These are phyloP conservation scores for Crithidia thermophila DNA, from an alignment of 208 protist genomes.

Conservation along the genomic window DNA sequence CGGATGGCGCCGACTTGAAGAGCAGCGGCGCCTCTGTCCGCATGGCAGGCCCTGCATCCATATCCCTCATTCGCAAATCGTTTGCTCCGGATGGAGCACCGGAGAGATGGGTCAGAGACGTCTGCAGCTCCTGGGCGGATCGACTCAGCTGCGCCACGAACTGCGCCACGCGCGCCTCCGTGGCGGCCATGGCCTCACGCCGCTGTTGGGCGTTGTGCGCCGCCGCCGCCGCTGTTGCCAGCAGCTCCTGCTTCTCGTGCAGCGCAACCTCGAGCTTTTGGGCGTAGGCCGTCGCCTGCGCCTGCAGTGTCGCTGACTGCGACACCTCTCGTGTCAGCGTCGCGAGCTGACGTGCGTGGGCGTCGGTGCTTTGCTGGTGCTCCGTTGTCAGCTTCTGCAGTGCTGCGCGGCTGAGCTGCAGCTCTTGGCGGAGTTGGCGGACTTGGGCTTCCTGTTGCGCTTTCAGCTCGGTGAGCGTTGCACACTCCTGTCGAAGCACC, in stretches of 20 bases:
- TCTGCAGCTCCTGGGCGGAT: constrained; percentile 16
- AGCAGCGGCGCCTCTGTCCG: too few relatives aligned
- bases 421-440: not conserved
- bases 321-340: constrained; percentile 13
- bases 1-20: not conserved
- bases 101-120: not conserved
- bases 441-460: not conserved
- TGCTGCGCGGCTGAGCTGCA: not conserved
- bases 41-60: too few relatives aligned
- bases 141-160: constrained; percentile 16
- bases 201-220: not conserved
- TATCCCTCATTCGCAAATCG: too few relatives aligned
- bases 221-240: not conserved
- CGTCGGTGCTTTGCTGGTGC: not conserved
- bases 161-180: constrained; percentile 4
- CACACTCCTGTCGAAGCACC: constrained; percentile 20
- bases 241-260: constrained; percentile 11
- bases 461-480: constrained; percentile 11
- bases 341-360: constrained; percentile 2
- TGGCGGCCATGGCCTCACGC: constrained; percentile 2
- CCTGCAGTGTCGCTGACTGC: constrained; percentile 29
- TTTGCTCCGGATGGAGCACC: not conserved
- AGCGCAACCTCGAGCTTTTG: constrained; percentile 18
- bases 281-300: constrained; percentile 11
- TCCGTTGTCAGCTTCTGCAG: not conserved